These are phyloP conservation scores for Stygiomarasmius scandens DNA, from an alignment of 1,284 basidiomycete genomes.

Conservation along the genomic window DNA sequence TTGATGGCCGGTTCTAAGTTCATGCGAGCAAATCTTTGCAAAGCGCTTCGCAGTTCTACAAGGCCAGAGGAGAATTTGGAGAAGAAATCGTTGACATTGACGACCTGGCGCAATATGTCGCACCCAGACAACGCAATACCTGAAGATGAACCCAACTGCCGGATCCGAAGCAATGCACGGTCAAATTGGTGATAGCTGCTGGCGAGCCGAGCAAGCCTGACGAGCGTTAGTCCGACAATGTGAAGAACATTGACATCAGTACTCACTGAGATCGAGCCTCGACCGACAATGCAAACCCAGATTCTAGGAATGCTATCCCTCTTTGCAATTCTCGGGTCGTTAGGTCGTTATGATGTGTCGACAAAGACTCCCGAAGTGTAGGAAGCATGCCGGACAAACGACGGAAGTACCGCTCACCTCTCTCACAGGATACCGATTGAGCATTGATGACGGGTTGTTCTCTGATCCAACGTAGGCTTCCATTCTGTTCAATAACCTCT, in stretches of 20 bases:
- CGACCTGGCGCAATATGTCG: slow-evolving; percentile 31
- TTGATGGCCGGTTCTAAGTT: slow-evolving; percentile 29
- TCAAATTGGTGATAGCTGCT: slow-evolving; percentile 28
- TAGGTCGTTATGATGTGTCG: slow-evolving; percentile 81
- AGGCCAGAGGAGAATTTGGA: slow-evolving; percentile 40
- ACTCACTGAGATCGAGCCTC: slow-evolving; percentile 50
- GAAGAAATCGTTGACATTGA: slow-evolving; percentile 34
- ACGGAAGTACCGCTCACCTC: slow-evolving; percentile 72
- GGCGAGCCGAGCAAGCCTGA: slow-evolving; percentile 41
- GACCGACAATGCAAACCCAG: slow-evolving; percentile 68
- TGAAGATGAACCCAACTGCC: slow-evolving; percentile 25
- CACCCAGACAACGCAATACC: slow-evolving; percentile 29
- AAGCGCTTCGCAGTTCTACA: slow-evolving; percentile 42
- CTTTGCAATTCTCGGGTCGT: slow-evolving; percentile 84
- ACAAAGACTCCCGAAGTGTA: slow-evolving; percentile 64
- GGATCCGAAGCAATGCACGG: slow-evolving; percentile 29
- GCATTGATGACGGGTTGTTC: slow-evolving; percentile 54
- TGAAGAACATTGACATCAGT: background rate
- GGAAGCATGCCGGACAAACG: slow-evolving; percentile 74
- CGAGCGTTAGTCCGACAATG: background rate
- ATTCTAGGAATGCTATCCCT: slow-evolving; percentile 82
- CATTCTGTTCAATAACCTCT: slow-evolving; percentile 68
- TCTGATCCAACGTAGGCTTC: slow-evolving; percentile 67
- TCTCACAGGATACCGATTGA: slow-evolving; percentile 29
- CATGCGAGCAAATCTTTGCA: slow-evolving; percentile 35